A percentile compares a stretch with the other conserved stretches of the same genome.
Conservation (phyloP, 805 yeast genomes). For the Yarrowia osloensis region DNA sequence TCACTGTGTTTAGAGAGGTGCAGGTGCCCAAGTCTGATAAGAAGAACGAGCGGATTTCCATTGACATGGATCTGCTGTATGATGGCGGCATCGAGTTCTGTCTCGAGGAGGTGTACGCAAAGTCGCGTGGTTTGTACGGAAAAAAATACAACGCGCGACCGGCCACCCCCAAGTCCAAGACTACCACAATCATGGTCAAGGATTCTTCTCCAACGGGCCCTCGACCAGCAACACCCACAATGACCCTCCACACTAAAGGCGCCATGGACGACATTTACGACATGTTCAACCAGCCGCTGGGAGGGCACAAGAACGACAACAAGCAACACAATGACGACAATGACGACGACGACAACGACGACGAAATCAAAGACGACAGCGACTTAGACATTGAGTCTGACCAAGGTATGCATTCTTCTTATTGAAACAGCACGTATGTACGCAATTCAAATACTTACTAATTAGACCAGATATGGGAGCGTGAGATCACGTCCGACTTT, state of each 20-base stretch:
- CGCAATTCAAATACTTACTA: conserved; percentile 30
- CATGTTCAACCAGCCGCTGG: conserved; percentile 58
- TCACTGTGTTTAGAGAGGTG: conserved; percentile 24
- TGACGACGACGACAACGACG: conserved; percentile 37
- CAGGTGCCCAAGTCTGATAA: conserved; percentile 32
- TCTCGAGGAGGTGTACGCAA: conserved; percentile 64
- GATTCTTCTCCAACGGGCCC: not conserved
- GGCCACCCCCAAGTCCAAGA: conserved; percentile 7
- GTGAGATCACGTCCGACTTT: conserved; percentile 29
- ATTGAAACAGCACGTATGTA: conserved; percentile 29
- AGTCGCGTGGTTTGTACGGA: conserved; percentile 45
- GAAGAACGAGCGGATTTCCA: conserved; percentile 33
- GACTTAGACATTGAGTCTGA: conserved; percentile 7
- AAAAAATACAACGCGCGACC: conserved; percentile 26
- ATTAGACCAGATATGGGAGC: conserved; percentile 31
- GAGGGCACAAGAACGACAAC: conserved; percentile 31
- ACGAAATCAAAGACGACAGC: conserved; percentile 31
- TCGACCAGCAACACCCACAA: conserved; percentile 60
- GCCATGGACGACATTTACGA: conserved; percentile 72
- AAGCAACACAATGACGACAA: conserved; percentile 32
- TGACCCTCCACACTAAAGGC: conserved; percentile 72
- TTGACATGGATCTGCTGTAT: conserved; percentile 35
- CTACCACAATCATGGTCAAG: conserved; percentile 19
- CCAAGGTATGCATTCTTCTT: conserved; percentile 29
- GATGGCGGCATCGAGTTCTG: conserved; percentile 55